These are phyloP conservation scores for Epichloe typhina DNA, from an alignment of 2,329 filamentous ascomycete genomes.

Conservation along the genomic window DNA sequence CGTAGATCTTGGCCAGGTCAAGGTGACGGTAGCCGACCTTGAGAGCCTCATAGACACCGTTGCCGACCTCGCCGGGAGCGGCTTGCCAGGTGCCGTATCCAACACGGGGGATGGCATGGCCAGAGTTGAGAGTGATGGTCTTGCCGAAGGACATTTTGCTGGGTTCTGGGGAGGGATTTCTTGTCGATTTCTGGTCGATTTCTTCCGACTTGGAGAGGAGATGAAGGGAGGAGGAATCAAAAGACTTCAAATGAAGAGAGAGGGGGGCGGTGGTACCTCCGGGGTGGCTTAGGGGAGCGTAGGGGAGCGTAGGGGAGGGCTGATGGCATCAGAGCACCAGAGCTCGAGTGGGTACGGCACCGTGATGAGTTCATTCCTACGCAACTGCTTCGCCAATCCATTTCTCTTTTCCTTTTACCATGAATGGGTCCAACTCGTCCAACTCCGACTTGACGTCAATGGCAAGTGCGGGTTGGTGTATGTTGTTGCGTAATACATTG, in stretches of 20 bases:
- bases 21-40: constrained; percentile 53
- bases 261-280: neutral
- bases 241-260: neutral
- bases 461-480: neutral
- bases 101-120: constrained; percentile 52
- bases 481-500: too few species aligned
- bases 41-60: constrained; percentile 51
- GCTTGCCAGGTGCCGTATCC: constrained; percentile 56
- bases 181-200: neutral
- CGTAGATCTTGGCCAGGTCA: constrained; percentile 40
- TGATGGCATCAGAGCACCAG: neutral
- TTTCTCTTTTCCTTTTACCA: neutral
- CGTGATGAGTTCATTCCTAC: constrained; percentile 2
- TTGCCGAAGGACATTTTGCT: constrained; percentile 39
- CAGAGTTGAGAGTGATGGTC: constrained; percentile 47
- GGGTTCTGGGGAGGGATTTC: neutral
- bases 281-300: neutral
- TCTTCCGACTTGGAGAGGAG: neutral
- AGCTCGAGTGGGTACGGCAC: constrained; percentile 5
- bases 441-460: neutral
- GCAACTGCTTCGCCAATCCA: neutral
- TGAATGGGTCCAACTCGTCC: neutral
- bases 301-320: neutral
- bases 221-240: neutral
- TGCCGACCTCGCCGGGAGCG: constrained; percentile 47